Conservation (phyloP, 1,284 basidiomycete genomes). For the Somion occarium region DNA sequence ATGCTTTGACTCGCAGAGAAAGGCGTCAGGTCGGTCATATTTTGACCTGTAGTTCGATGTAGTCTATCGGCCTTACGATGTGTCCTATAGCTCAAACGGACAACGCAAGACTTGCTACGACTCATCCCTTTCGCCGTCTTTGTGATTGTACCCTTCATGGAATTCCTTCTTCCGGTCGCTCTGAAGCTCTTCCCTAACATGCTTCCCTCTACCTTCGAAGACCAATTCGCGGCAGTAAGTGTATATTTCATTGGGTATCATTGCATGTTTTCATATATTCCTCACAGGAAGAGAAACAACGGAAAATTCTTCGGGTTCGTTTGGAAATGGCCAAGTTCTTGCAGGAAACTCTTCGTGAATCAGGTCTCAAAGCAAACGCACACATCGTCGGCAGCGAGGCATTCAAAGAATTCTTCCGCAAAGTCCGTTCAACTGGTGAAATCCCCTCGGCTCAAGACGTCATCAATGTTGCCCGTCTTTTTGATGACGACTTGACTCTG, state of each 20-base stretch:
- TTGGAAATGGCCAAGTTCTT: conserved; percentile 99
- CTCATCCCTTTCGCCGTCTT: conserved; percentile 96
- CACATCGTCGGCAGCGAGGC: conserved; percentile 92
- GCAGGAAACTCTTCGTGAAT: conserved; percentile 95
- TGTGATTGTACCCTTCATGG: conserved; percentile 97
- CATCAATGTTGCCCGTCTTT: conserved; percentile 93
- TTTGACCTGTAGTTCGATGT: neutral
- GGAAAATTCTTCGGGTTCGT: conserved; percentile 91
- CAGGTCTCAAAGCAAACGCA: conserved; percentile 86
- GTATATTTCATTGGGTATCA: neutral
- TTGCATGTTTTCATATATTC: neutral
- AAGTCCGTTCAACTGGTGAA: conserved; percentile 95
- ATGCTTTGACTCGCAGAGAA: conserved; percentile 88
- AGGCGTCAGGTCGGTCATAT: conserved; percentile 70
- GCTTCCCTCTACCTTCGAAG: conserved; percentile 97
- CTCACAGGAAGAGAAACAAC: conserved; percentile 91
- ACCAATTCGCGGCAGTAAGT: conserved; percentile 87
- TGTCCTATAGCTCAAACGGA: conserved; percentile 80
- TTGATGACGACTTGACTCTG: conserved; percentile 95
- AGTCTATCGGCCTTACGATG: conserved; percentile 2
- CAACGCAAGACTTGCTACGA: conserved; percentile 88
- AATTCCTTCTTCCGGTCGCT: conserved; percentile 93
- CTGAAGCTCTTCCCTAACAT: conserved; percentile 98
- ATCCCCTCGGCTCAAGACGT: conserved; percentile 85
- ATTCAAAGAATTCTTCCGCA: conserved; percentile 99